Evolutionary conservation across 352 stramenopile species (phyloP).

Genomic region (Phytophthora macrochlamydospora): DNA sequence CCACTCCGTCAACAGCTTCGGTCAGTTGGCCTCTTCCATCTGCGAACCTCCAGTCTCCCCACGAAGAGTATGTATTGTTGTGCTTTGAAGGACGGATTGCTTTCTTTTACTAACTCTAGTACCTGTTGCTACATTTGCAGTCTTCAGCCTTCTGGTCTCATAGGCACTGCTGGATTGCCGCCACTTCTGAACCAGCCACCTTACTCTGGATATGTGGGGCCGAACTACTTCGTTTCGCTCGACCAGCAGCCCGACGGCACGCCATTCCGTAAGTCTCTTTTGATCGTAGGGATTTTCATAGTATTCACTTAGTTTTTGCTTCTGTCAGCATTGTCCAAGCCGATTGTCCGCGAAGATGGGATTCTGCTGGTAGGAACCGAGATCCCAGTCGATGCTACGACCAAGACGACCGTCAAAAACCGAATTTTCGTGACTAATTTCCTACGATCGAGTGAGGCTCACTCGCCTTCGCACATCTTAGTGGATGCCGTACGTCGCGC

Average conservation of each 20-base stretch:
- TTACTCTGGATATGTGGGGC: conserved; percentile 7
- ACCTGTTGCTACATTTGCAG: not conserved
- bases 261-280: conserved; percentile 42
- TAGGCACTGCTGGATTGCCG: conserved; percentile 10
- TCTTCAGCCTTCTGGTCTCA: conserved; percentile 12
- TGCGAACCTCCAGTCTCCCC: conserved; percentile 18
- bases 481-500: conserved; percentile 44
- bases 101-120: no score
- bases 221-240: conserved; percentile 38
- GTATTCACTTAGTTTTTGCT: conserved; percentile 9
- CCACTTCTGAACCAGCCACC: conserved; percentile 15
- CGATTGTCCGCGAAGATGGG: conserved; percentile 75
- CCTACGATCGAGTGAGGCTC: conserved; percentile 21
- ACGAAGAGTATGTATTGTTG: conserved; percentile 36
- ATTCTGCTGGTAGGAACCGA: conserved; percentile 76
- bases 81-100: not conserved
- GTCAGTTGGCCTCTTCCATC: conserved; percentile 24
- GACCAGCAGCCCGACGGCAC: conserved; percentile 33
- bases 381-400: conserved; percentile 8
- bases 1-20: conserved; percentile 12
- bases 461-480: conserved; percentile 35
- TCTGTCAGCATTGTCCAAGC: conserved; percentile 73
- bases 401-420: conserved; percentile 33
- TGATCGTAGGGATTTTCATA: not conserved
- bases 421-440: conserved; percentile 73